phyloP scores from a whole-genome alignment of 2,329 filamentous ascomycete species.

The Aspergillus proliferans region DNA sequence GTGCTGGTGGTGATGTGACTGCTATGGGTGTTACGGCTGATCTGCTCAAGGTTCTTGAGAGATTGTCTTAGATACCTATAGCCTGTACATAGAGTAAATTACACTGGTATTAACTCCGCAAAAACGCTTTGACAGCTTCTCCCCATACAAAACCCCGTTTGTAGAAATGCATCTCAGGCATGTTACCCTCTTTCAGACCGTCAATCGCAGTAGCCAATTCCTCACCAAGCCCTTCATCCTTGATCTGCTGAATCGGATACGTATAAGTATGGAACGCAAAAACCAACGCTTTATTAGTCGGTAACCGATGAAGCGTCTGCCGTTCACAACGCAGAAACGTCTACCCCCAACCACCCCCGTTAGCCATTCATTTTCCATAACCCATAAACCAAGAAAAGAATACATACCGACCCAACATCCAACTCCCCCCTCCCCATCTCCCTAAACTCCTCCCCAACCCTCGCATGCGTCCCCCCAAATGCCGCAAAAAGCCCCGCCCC shows the following conservation, averaged over 20 bases:
- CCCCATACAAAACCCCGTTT: constrained; percentile 55
- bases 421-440: constrained; percentile 29
- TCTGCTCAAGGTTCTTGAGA: constrained; percentile 76
- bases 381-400: neutral
- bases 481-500: constrained; percentile 36
- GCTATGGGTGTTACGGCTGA: constrained; percentile 97
- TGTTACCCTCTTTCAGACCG: constrained; percentile 51
- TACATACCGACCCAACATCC: constrained; percentile 34
- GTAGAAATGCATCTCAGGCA: constrained; percentile 53
- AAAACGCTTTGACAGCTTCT: constrained; percentile 47
- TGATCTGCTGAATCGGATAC: constrained; percentile 51
- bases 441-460: constrained; percentile 15
- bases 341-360: constrained; percentile 14
- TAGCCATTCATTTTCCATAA: constrained; percentile 4
- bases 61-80: constrained; percentile 42
- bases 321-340: constrained; percentile 52
- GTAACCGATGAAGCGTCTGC: constrained; percentile 57
- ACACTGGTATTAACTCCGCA: constrained; percentile 25
- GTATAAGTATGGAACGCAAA: constrained; percentile 60
- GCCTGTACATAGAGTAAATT: constrained; percentile 11
- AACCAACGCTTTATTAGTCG: constrained; percentile 47
- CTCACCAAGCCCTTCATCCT: constrained; percentile 50
- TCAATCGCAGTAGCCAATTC: constrained; percentile 54
- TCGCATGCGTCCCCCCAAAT: constrained; percentile 30
- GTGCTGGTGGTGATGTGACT: constrained; percentile 89